Evolutionary conservation across 1,284 basidiomycete species (phyloP).

Genomic region (Cutaneotrichosporon sp.): DNA sequence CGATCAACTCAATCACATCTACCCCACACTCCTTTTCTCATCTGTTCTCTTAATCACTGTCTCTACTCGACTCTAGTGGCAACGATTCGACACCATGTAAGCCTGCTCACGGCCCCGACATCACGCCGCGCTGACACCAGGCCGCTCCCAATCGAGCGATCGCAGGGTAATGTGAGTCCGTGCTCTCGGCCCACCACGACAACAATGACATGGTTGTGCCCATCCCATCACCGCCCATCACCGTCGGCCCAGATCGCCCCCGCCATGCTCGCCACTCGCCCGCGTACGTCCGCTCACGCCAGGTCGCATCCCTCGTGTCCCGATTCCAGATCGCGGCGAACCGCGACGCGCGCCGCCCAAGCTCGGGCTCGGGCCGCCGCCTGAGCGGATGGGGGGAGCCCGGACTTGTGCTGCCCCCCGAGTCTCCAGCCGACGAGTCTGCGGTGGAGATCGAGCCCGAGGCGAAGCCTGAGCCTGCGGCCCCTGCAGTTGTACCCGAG

Average conservation of each 20-base stretch:
- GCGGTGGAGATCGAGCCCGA: background rate
- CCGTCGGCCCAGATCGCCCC: background rate
- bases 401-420: background rate
- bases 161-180: slow-evolving; percentile 19
- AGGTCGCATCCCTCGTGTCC: slow-evolving; percentile 23
- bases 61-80: too few relatives aligned
- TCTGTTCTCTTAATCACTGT: too few relatives aligned
- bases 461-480: background rate
- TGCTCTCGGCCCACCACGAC: background rate
- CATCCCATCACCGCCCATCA: background rate
- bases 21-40: too few relatives aligned
- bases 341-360: slow-evolving; percentile 17
- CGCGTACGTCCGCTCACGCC: background rate
- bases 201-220: background rate
- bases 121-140: slow-evolving; percentile 15
- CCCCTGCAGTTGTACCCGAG: too few relatives aligned
- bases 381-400: background rate
- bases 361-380: slow-evolving; percentile 7
- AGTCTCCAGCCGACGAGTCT: too few relatives aligned
- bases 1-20: too few relatives aligned
- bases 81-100: too few relatives aligned
- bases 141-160: slow-evolving; percentile 24
- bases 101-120: too few relatives aligned
- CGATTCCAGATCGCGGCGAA: slow-evolving; percentile 24
- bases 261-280: background rate